phyloP scores from a whole-genome alignment of 225 moss, liverwort and hornwort species.

The Lunularia cruciata region DNA sequence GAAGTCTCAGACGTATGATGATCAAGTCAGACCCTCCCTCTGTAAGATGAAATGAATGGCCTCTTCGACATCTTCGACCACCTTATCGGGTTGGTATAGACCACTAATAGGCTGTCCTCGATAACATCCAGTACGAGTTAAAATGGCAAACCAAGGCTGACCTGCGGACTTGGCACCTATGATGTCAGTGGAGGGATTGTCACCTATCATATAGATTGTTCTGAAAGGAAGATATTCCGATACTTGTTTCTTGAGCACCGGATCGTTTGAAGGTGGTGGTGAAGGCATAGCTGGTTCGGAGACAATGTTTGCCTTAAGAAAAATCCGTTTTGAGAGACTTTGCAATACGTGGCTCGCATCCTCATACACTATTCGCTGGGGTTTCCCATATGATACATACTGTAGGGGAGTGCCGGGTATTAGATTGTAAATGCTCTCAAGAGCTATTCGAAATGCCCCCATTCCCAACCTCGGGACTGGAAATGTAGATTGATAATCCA shows the following conservation, averaged over 20 bases:
- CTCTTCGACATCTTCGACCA: slow-evolving; percentile 78
- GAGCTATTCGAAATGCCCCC: slow-evolving; percentile 77
- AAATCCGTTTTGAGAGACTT: slow-evolving; percentile 38
- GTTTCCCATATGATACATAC: slow-evolving; percentile 68
- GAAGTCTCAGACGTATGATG: no score
- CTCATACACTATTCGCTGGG: slow-evolving; percentile 51
- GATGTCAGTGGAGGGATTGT: slow-evolving; percentile 81
- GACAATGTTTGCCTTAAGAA: slow-evolving; percentile 1
- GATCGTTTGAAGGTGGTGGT: no score
- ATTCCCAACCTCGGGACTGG: slow-evolving; percentile 75
- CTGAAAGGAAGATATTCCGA: slow-evolving; percentile 34
- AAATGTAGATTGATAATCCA: slow-evolving; percentile 65
- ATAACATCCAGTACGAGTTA: slow-evolving; percentile 72
- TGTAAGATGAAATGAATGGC: slow-evolving; percentile 70
- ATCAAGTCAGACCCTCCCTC: slow-evolving; percentile 47
- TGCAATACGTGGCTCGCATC: slow-evolving; percentile 51
- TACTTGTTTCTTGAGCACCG: background rate
- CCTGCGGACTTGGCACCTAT: slow-evolving; percentile 66
- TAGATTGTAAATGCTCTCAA: slow-evolving; percentile 67
- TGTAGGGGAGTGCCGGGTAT: slow-evolving; percentile 49
- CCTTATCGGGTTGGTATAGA: slow-evolving; percentile 53
- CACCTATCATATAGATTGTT: slow-evolving; percentile 82
- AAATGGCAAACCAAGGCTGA: slow-evolving; percentile 74
- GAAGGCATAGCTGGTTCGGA: slow-evolving; percentile 26
- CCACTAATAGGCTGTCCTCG: slow-evolving; percentile 30